Evolutionary conservation across 768 basidiomycete genomes (phyloP), one percentile per base, ranked within the genome.

Genomic region (Suillus subaureus): DNA sequence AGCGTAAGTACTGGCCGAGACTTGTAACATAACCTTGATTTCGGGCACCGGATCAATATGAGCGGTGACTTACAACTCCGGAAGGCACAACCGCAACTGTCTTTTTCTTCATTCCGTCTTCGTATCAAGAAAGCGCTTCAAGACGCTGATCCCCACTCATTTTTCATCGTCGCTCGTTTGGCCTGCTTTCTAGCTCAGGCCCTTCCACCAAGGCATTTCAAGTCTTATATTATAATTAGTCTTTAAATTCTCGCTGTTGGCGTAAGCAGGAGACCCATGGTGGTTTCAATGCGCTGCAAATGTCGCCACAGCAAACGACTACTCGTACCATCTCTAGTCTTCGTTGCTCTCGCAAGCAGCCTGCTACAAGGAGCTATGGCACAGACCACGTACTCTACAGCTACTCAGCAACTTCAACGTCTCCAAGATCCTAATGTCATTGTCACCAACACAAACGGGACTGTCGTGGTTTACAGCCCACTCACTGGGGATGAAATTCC

Each of bases 401-500:
- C 39, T 31, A 26, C 6, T 42, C 63, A 71, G 26, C 67, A 65
- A 49, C 68, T 77, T 57, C 39, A 68, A n/a, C 75, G 65, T 23
- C 66, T 74, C 28, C 61, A 66, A 5, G 75, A 77, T 63, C 76
- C 78, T 9, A 67, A 77, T 51, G 77, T 78, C 61, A 47, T 77
- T 64, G 69, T 77, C 28, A 64, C 60, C 9, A 35, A 62, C 49
- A 37, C 51, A 4, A 66, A 68, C 51, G 87, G 87, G 16, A 77
- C 75, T 28, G 77, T 77, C 3, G 54, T 75, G 61, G 81, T 88
- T 21, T 79, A 85, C 68, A 79, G 86, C 67, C 75, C 85, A 7
- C 37, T 54, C 31, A 84, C 86, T 0, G 74, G 76, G n/a, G 69
- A 77, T 58, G 64, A 73, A 31, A 79, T 89, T 11, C 76, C 82